phyloP scores from a whole-genome alignment of 495 filamentous ascomycete species.

The Chlorociboria aeruginascens region DNA sequence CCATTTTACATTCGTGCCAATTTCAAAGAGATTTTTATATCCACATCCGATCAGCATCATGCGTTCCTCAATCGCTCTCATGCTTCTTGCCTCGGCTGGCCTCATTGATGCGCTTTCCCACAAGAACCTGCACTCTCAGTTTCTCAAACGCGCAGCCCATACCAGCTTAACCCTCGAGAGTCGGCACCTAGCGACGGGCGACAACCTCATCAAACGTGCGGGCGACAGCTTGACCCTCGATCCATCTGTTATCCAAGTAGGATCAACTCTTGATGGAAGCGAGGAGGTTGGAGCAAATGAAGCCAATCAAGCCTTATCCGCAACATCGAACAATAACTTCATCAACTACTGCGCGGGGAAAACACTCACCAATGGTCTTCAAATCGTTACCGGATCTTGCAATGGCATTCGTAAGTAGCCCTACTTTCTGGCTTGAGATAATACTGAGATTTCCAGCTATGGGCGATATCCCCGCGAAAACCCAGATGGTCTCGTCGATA shows the following conservation, averaged over 20 bases:
- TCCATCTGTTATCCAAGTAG: slow-evolving; percentile 15
- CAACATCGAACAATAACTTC: slow-evolving; percentile 39
- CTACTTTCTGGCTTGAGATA: slow-evolving; percentile 19
- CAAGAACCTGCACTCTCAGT: background rate
- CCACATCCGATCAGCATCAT: slow-evolving; percentile 6
- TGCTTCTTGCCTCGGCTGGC: slow-evolving; percentile 15
- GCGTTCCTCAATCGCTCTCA: slow-evolving; percentile 13
- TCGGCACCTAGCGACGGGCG: too few species aligned
- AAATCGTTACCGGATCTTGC: slow-evolving; percentile 52
- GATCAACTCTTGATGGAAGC: slow-evolving; percentile 16
- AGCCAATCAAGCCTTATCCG: slow-evolving; percentile 12
- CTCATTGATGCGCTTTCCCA: slow-evolving; percentile 10
- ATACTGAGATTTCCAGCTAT: slow-evolving; percentile 28
- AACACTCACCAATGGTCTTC: slow-evolving; percentile 55
- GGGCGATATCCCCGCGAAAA: slow-evolving; percentile 54
- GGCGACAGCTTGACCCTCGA: slow-evolving; percentile 10
- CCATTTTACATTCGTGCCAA: slow-evolving; percentile 7
- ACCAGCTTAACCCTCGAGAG: too few species aligned
- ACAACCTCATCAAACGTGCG: background rate
- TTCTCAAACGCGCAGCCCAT: too few species aligned
- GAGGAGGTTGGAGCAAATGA: slow-evolving; percentile 8
- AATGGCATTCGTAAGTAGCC: slow-evolving; percentile 53
- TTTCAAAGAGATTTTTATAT: background rate
- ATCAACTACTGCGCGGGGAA: slow-evolving; percentile 59
- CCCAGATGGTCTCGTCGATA: slow-evolving; percentile 56